Percentiles rank a stretch among this genome's conserved stretches.
Conservation (phyloP, 805 yeast genomes). For the Myxozyma lipomycoides region DNA sequence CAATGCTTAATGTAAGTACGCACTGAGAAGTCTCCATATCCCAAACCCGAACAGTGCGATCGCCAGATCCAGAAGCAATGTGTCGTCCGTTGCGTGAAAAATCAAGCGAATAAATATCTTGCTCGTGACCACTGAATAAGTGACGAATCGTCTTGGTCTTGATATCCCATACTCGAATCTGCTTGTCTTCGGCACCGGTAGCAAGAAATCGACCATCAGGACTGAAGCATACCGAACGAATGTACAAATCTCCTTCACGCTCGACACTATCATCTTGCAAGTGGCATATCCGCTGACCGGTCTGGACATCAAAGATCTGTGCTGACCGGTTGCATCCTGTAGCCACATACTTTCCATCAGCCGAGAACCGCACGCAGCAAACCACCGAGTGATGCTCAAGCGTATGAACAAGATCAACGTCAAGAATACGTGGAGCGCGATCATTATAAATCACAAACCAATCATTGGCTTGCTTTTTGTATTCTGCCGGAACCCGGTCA, state of each 20-base stretch:
- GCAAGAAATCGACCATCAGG: conserved; percentile 93
- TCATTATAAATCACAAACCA: conserved; percentile 90
- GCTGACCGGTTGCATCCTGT: conserved; percentile 97
- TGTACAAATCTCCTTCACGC: conserved; percentile 77
- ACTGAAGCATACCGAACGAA: conserved; percentile 91
- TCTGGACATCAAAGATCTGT: conserved; percentile 86
- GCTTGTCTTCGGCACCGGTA: conserved; percentile 76
- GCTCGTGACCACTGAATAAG: conserved; percentile 85
- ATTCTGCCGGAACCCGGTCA: conserved; percentile 65
- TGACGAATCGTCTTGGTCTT: conserved; percentile 79
- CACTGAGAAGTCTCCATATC: conserved; percentile 87
- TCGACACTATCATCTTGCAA: conserved; percentile 76
- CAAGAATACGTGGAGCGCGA: conserved; percentile 67
- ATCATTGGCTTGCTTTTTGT: conserved; percentile 77
- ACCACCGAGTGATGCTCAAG: conserved; percentile 92
- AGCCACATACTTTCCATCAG: conserved; percentile 87
- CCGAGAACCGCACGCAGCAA: conserved; percentile 90
- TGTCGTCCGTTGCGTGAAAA: conserved; percentile 92
- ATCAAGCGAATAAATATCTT: conserved; percentile 92
- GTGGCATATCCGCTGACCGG: conserved; percentile 84
- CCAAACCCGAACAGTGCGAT: conserved; percentile 95
- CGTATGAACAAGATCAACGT: conserved; percentile 83
- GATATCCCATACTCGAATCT: conserved; percentile 93
- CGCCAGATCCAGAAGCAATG: conserved; percentile 94
- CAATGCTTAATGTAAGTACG: conserved; percentile 80